phyloP scores from a whole-genome alignment of 495 filamentous ascomycete species.

The Trichoderma erinaceum region DNA sequence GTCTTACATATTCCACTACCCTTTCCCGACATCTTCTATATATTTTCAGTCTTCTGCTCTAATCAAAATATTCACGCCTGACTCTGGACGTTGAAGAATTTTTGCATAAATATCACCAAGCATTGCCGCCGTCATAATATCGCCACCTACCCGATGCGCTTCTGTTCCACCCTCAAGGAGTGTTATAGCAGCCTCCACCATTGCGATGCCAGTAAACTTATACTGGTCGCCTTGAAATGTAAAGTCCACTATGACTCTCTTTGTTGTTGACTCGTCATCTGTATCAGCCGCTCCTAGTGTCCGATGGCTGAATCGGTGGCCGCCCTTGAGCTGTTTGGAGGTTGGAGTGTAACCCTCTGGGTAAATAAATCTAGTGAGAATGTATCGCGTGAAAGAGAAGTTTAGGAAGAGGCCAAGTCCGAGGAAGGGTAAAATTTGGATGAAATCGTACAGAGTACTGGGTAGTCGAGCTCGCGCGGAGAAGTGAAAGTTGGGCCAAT shows the following conservation, averaged over 20 bases:
- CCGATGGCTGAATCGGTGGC: background rate
- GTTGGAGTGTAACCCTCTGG: background rate
- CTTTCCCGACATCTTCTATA: background rate
- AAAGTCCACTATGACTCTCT: background rate
- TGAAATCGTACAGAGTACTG: background rate
- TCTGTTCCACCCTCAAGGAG: background rate
- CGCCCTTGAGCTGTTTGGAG: background rate
- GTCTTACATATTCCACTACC: background rate
- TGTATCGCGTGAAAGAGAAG: background rate
- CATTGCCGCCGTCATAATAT: background rate
- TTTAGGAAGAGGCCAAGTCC: background rate
- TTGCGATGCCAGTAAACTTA: background rate
- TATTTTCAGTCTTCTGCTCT: background rate
- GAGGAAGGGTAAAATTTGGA: background rate
- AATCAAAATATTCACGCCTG: background rate
- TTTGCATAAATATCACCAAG: background rate
- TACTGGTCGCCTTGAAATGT: background rate
- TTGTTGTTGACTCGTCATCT: background rate
- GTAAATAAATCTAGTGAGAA: background rate
- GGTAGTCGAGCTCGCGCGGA: background rate
- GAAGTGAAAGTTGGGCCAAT: background rate
- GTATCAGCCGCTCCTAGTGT: background rate
- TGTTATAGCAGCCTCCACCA: background rate
- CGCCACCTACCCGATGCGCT: background rate
- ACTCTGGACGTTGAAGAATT: background rate